A percentile compares a stretch with the other conserved stretches of the same genome.
phyloP scores from a whole-genome alignment of 2,329 filamentous ascomycete genomes.

The Chalaropsis thielavioides region DNA sequence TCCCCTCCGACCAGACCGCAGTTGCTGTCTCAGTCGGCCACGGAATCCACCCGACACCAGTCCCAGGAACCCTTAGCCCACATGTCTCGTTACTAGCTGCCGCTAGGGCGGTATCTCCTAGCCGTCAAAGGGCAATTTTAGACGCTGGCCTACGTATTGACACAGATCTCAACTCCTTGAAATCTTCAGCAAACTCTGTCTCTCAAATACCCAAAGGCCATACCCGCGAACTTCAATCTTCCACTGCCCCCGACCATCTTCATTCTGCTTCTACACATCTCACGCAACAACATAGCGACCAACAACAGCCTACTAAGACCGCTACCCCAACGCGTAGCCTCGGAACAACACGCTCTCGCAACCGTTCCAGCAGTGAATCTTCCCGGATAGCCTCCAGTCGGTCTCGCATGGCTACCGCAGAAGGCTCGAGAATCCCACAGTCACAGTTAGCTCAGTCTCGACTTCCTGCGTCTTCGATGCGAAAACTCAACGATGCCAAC shows the following conservation, averaged over 20 bases:
- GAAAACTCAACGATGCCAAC: slow-evolving; percentile 25
- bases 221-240: background rate
- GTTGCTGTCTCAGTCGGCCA: slow-evolving; percentile 43
- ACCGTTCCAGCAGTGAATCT: slow-evolving; percentile 13
- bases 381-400: slow-evolving; percentile 15
- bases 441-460: slow-evolving; percentile 8
- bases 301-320: background rate
- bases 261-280: slow-evolving; percentile 22
- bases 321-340: slow-evolving; percentile 4
- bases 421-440: slow-evolving; percentile 7
- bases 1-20: slow-evolving; percentile 37
- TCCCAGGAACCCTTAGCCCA: background rate
- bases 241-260: background rate
- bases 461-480: slow-evolving; percentile 32
- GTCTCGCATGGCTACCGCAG: slow-evolving; percentile 10
- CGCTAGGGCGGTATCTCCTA: slow-evolving; percentile 20
- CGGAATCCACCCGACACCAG: slow-evolving; percentile 34
- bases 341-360: slow-evolving; percentile 10
- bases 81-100: background rate
- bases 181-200: background rate
- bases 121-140: slow-evolving; percentile 47
- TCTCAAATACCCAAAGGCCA: background rate
- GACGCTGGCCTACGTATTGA: slow-evolving; percentile 52
- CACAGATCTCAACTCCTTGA: slow-evolving; percentile 19
- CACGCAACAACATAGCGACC: slow-evolving; percentile 40